phyloP scores from a whole-genome alignment of 768 basidiomycete species.

The Kwoniella shandongensis region DNA sequence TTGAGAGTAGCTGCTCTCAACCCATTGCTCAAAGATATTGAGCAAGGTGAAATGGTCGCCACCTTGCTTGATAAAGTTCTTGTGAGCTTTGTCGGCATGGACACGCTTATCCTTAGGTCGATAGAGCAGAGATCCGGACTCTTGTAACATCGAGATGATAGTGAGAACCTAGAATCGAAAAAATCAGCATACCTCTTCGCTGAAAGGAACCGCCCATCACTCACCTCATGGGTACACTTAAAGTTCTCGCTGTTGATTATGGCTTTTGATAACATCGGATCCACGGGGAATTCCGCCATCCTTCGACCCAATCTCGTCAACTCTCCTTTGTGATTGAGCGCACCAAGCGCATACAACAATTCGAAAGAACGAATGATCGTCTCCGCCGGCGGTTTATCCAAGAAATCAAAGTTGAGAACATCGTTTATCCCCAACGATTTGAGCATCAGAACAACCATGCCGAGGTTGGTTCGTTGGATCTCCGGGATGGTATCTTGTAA shows the following conservation, averaged over 20 bases:
- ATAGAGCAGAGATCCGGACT: constrained; percentile 91
- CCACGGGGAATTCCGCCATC: constrained; percentile 99
- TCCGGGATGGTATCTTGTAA: constrained; percentile 97
- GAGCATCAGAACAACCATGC: constrained; percentile 88
- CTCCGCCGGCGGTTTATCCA: constrained; percentile 96
- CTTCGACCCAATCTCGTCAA: constrained; percentile 92
- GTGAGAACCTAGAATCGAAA: constrained; percentile 70
- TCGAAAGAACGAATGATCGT: constrained; percentile 94
- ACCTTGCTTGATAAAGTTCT: constrained; percentile 92
- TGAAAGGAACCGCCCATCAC: constrained; percentile 25
- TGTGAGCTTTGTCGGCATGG: constrained; percentile 94
- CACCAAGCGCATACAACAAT: constrained; percentile 89
- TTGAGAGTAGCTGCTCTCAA: constrained; percentile 93
- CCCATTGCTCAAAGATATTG: constrained; percentile 99
- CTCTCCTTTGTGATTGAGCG: constrained; percentile 93
- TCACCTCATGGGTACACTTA: constrained; percentile 90
- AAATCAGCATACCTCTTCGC: background rate
- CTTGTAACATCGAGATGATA: constrained; percentile 95
- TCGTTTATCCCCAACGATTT: constrained; percentile 99
- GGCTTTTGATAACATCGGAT: constrained; percentile 94
- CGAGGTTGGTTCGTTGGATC: constrained; percentile 97
- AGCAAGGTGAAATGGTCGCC: constrained; percentile 97
- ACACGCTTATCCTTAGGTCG: constrained; percentile 97
- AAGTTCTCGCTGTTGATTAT: constrained; percentile 95
- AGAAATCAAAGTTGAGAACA: constrained; percentile 95